Percentiles rank a stretch among this genome's conserved stretches.
Conservation (phyloP, 192 early-diverging fungal species). For the Mortierella hygrophila region DNA sequence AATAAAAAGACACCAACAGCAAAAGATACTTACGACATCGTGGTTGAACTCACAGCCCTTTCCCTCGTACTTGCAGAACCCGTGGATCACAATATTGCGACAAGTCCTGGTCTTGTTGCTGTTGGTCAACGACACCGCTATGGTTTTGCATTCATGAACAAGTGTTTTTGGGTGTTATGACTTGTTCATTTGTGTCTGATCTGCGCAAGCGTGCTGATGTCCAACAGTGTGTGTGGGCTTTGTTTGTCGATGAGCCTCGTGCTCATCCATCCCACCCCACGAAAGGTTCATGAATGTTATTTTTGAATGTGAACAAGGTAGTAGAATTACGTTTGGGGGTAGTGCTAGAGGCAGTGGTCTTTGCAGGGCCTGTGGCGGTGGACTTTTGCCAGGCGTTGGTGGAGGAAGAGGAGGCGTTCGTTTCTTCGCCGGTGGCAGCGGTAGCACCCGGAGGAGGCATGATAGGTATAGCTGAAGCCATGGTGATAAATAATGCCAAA, state of each 20-base stretch:
- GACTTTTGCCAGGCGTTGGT: slow-evolving; percentile 32
- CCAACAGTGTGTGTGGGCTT: background rate
- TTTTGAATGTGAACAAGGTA: background rate
- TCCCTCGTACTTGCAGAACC: slow-evolving; percentile 86
- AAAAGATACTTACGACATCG: slow-evolving; percentile 63
- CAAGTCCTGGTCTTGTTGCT: slow-evolving; percentile 69
- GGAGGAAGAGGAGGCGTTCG: slow-evolving; percentile 7
- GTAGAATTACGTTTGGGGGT: slow-evolving; percentile 25
- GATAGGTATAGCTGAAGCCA: slow-evolving; percentile 55
- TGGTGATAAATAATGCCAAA: background rate
- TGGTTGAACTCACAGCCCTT: slow-evolving; percentile 90
- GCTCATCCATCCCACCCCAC: too few species aligned
- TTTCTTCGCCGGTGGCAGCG: slow-evolving; percentile 9
- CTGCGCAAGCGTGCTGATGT: background rate
- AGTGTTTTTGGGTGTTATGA: background rate
- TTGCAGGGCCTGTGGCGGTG: background rate
- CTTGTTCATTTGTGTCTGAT: background rate
- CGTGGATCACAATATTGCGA: slow-evolving; percentile 86
- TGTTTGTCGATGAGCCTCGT: background rate
- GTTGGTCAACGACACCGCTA: slow-evolving; percentile 53
- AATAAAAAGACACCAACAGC: background rate
- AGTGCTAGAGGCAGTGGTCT: slow-evolving; percentile 6
- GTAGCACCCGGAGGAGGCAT: slow-evolving; percentile 34
- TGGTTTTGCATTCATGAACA: background rate
- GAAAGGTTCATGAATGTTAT: background rate